Conservation (phyloP, 169 alveolate species). For the Cyclospora cayetanensis region DNA sequence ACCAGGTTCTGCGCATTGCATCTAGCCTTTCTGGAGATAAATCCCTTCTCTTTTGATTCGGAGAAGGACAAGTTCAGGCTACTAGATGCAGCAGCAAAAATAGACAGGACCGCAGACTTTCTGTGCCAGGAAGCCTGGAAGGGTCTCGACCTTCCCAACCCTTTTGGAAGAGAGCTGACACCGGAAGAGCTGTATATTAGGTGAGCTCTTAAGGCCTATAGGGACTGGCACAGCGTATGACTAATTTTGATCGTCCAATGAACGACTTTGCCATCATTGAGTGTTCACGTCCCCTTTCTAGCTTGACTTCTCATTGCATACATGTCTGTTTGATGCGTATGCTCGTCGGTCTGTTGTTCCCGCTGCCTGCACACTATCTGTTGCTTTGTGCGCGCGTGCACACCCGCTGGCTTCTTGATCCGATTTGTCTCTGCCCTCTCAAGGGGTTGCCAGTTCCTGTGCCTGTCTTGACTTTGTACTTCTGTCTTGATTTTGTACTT, state of each 20-base stretch:
- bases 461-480: neutral
- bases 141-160: conserved; percentile 73
- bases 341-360: neutral
- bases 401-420: neutral
- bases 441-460: neutral
- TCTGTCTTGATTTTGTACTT: neutral
- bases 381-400: neutral
- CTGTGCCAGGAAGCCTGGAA: conserved; percentile 73
- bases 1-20: conserved; percentile 62
- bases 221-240: too few relatives aligned
- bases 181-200: conserved; percentile 74
- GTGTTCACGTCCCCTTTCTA: too few relatives aligned
- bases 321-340: too few relatives aligned
- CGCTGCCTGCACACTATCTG: neutral
- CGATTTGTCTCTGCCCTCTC: neutral
- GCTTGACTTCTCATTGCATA: too few relatives aligned
- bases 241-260: too few relatives aligned
- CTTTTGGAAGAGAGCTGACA: conserved; percentile 72
- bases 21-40: conserved; percentile 75
- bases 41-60: conserved; percentile 54
- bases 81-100: conserved; percentile 75
- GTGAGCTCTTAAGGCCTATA: too few relatives aligned
- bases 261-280: too few relatives aligned
- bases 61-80: conserved; percentile 16
- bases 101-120: conserved; percentile 76